phyloP scores from a whole-genome alignment of 202 grass and related monocot species.

The Saccharum hybrid region DNA sequence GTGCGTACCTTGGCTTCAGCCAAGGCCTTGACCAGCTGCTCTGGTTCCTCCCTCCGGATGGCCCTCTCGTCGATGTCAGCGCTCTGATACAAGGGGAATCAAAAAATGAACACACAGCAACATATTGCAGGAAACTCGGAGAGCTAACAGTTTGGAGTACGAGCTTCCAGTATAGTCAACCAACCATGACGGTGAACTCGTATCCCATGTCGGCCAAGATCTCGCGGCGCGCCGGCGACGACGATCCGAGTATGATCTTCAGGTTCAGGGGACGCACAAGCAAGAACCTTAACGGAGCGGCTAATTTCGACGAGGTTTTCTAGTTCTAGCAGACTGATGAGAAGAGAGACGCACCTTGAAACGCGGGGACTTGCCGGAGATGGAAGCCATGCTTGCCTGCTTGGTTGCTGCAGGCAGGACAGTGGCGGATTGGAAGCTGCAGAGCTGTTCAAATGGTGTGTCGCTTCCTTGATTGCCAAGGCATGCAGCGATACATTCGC shows the following conservation, averaged over 20 bases:
- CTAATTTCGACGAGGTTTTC: background rate
- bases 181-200: slow-evolving; percentile 60
- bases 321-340: background rate
- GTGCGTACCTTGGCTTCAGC: slow-evolving; percentile 61
- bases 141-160: background rate
- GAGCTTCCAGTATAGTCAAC: background rate
- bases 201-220: slow-evolving; percentile 70
- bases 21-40: slow-evolving; percentile 68
- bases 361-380: background rate
- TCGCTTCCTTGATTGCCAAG: slow-evolving; percentile 34
- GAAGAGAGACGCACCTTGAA: slow-evolving; percentile 39
- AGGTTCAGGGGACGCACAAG: background rate
- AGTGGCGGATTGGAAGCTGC: background rate
- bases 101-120: background rate
- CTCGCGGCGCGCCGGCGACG: slow-evolving; percentile 62
- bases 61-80: slow-evolving; percentile 73
- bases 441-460: background rate
- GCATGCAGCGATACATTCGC: no score
- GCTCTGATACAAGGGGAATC: slow-evolving; percentile 29
- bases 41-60: slow-evolving; percentile 63
- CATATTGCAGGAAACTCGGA: background rate
- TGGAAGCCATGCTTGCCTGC: slow-evolving; percentile 30
- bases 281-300: background rate
- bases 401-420: background rate
- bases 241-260: slow-evolving; percentile 71